phyloP scores from a whole-genome alignment of 345 rosid genomes.

The Heritiera littoralis region DNA sequence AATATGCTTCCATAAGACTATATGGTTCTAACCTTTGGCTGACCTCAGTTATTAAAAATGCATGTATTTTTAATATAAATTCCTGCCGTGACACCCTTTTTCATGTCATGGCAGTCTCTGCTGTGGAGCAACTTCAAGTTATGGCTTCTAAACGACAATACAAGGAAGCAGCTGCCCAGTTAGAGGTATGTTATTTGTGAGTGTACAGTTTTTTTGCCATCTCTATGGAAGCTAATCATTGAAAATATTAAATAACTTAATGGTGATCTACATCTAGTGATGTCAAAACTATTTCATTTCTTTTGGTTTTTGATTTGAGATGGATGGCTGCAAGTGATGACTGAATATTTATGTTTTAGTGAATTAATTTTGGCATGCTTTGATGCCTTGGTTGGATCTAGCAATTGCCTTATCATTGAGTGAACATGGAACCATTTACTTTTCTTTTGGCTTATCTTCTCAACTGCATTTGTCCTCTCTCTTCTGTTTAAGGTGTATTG shows the following conservation, averaged over 20 bases:
- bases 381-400: not conserved
- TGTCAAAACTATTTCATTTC: conserved; percentile 1
- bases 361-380: not conserved
- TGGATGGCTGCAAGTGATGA: not conserved
- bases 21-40: conserved; percentile 1
- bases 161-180: conserved; percentile 97
- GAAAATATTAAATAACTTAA: not conserved
- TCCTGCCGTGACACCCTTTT: conserved; percentile 26
- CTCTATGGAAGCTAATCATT: not conserved
- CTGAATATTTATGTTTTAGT: not conserved
- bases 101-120: conserved; percentile 68
- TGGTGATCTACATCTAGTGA: not conserved
- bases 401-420: not conserved
- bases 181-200: conserved; percentile 60
- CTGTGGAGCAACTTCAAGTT: conserved; percentile 97
- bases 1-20: not conserved
- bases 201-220: not conserved
- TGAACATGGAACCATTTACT: not conserved
- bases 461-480: not conserved
- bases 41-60: not conserved
- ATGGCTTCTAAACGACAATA: conserved; percentile 98
- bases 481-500: not conserved
- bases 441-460: not conserved
- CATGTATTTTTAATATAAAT: conserved; percentile 11
- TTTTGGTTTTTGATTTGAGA: conserved; percentile 5